Percentiles rank a stretch among this genome's conserved stretches.
Conservation (phyloP, 257 asterid species). For the Gentiana straminea region DNA sequence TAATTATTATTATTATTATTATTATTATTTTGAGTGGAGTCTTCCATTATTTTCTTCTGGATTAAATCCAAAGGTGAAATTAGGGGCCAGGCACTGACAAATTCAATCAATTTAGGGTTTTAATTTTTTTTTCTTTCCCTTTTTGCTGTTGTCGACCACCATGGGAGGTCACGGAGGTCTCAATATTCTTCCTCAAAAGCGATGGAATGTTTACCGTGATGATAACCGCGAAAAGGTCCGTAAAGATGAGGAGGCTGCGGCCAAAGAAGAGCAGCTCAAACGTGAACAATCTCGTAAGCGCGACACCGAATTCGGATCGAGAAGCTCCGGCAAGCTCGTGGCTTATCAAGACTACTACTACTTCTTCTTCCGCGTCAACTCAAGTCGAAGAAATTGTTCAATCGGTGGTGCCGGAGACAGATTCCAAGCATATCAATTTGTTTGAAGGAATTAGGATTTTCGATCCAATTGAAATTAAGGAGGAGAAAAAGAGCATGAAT, state of each 20-base stretch:
- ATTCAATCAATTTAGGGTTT: too few species aligned
- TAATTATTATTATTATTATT: too few species aligned
- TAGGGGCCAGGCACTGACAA: too few species aligned
- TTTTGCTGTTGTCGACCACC: too few species aligned
- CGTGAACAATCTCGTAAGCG: constrained; percentile 72
- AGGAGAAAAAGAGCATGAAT: constrained; percentile 24
- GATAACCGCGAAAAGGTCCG: constrained; percentile 91
- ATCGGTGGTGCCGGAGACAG: constrained; percentile 14
- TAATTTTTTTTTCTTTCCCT: too few species aligned
- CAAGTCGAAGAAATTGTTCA: not conserved
- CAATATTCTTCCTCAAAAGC: constrained; percentile 91
- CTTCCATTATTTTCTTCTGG: too few species aligned
- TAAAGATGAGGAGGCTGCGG: constrained; percentile 88
- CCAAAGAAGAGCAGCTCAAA: constrained; percentile 80
- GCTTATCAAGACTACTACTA: constrained; percentile 27
- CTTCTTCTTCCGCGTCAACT: constrained; percentile 17
- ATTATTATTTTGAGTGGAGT: too few species aligned
- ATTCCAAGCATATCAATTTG: constrained; percentile 66
- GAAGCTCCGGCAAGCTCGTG: constrained; percentile 78
- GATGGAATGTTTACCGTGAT: constrained; percentile 93
- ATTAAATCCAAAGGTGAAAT: too few species aligned
- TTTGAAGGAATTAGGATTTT: constrained; percentile 80
- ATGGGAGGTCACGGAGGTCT: constrained; percentile 99
- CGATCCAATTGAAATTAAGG: constrained; percentile 47
- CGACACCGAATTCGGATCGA: constrained; percentile 64